Evolutionary conservation across 495 filamentous ascomycete species (phyloP), one percentile per base, ranked within the genome.

Genomic region (Podospora appendiculata): DNA sequence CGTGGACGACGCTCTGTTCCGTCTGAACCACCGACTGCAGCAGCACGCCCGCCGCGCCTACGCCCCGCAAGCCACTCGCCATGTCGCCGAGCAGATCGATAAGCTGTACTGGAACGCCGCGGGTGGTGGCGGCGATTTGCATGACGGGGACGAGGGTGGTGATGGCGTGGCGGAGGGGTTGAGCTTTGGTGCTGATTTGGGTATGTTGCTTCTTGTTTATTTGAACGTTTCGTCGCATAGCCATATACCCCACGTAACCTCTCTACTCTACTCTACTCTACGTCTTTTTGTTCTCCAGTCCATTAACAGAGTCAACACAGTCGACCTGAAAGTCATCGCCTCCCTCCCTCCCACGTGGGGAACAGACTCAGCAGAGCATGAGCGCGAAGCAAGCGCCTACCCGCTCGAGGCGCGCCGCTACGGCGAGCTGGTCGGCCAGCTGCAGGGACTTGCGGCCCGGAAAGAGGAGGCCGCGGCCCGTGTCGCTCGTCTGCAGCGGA

Each of bases 61-160:
- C 68, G 79, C 83, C 11, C 79, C 84, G 0, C 87, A 91, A 58
- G 82, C 86, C 0, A 80, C 83, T 51, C 80, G 88, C 36, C 86
- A 90, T 69, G 79, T 94, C 40, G 89, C 87, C 18, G 85, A 90
- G 66, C 88, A 94, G 72, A 83, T 94, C 41, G 82, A 90, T 58
- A 70, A 68, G 47, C 67, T 91, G 47, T 93, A 92, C 61, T 83
- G 82, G 61, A 76, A 78, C 39, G 69, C 65, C 2, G 73, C 76
- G 25, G 70, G 67, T 43, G 65, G 56, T 48, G 67, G 47, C 33
- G 73, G 53, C 17, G 70, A 61, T 1, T 69, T 63, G 0, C 2
- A 4, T 6, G 3, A 2, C 8, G 17, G 3, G 2, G 72, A 70
- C 14, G 73, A 66, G 44, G 76, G 65, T 7, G 65, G 70, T 4